These are phyloP conservation scores for Nemania serpens DNA, from an alignment of 2,329 filamentous ascomycete species.

Conservation along the genomic window DNA sequence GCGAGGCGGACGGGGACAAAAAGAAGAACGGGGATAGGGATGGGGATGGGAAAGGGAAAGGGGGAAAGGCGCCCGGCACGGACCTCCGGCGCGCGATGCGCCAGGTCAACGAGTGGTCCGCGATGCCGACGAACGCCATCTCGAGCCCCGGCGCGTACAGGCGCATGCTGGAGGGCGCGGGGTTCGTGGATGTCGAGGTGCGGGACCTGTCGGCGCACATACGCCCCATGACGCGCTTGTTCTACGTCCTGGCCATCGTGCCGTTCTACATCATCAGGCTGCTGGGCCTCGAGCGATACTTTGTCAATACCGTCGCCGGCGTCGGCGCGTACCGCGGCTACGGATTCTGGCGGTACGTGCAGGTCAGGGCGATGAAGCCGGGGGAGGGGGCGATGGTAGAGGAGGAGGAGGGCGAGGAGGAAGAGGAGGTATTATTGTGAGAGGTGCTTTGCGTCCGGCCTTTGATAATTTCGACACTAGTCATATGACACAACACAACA, in stretches of 20 bases:
- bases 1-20: neutral
- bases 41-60: neutral
- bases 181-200: slow-evolving; percentile 51
- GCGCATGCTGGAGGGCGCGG: slow-evolving; percentile 48
- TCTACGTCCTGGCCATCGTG: slow-evolving; percentile 51
- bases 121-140: slow-evolving; percentile 51
- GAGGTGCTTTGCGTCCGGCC: too few relatives aligned
- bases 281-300: slow-evolving; percentile 49
- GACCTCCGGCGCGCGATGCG: slow-evolving; percentile 40
- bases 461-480: too few relatives aligned
- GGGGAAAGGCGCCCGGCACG: slow-evolving; percentile 35
- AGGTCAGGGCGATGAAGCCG: slow-evolving; percentile 45
- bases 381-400: slow-evolving; percentile 21
- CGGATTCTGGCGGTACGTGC: slow-evolving; percentile 43
- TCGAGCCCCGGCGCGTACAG: slow-evolving; percentile 47
- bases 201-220: slow-evolving; percentile 53
- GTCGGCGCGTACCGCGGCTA: slow-evolving; percentile 43
- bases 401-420: too few relatives aligned
- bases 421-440: too few relatives aligned
- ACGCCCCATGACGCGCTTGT: slow-evolving; percentile 53
- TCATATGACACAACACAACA: too few relatives aligned
- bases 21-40: neutral
- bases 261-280: slow-evolving; percentile 52
- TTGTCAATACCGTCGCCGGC: slow-evolving; percentile 55
- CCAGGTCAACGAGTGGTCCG: slow-evolving; percentile 48